Base-by-base conservation (phyloP, 2,329 filamentous ascomycete genomes). In the Xylariales sp. region DNA sequence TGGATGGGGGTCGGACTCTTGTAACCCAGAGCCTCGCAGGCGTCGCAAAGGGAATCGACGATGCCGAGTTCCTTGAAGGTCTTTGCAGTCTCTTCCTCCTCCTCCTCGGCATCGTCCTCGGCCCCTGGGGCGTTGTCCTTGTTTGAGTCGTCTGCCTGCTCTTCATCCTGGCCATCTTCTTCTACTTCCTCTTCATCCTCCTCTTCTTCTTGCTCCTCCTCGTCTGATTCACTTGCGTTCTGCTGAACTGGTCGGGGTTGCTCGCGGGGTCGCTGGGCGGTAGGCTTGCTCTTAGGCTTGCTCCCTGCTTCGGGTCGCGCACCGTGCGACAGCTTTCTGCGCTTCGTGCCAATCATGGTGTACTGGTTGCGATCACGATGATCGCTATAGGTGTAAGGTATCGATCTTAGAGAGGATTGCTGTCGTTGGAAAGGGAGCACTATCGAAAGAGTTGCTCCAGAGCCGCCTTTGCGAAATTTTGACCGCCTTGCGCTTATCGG, bases 1-100 rank as follows among this genome's bases (percentile, higher is more conserved):
- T 96, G 93, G 47, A 98, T 97, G 0, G 90, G 84, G 2, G 91
- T 98, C 0, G 93, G 88, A 19, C 75, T 65, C 53, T 84, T 94
- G 73, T 89, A 98, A 45, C 85, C 85, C 37, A 97, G 74, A 1
- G 78, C 72, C 5, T 77, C 76, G 65, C 91, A 97, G 34, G 91
- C 88, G 58, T 97, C 90, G 65, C 88, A 94, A 37, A 98, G 74
- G 20, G 85, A 78, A 40, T 94, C 88, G 41, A 90, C 85, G 34
- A 97, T 76, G 17, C 91, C 91, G 30, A 87, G 59, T 23, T 21
- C 10, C 10, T 7, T 5, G 24, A 18, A 16, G 8, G 11, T 13
- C 23, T n/a, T 25, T n/a, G 24, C 20, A 11, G 33, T 24, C n/a
- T 39, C 41, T 16, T 62, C 55, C 19, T 49, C 38, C 3, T 53